Conservation (phyloP, 768 basidiomycete species). For the Xerocomellus amylosporus region DNA sequence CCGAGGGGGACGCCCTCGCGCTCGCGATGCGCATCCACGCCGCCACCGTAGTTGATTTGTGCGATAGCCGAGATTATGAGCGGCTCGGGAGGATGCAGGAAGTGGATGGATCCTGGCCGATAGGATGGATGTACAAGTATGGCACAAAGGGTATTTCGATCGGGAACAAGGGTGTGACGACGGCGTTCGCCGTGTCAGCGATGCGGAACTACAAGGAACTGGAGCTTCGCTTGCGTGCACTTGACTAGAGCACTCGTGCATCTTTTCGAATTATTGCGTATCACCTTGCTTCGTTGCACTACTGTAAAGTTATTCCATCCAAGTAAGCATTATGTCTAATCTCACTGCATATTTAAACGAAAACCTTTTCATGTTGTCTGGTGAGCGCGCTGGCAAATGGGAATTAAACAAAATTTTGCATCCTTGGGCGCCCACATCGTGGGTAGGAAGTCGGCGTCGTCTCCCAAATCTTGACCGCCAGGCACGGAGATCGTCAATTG, state of each 20-base stretch:
- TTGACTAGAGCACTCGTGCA: constrained; percentile 3
- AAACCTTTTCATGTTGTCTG: too few species aligned
- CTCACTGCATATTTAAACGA: too few species aligned
- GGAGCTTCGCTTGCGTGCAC: constrained; percentile 11
- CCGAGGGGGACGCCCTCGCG: constrained; percentile 18
- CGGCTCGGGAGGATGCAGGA: constrained; percentile 18
- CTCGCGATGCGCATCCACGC: constrained; percentile 21
- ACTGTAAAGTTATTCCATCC: too few species aligned
- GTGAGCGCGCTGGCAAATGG: too few species aligned
- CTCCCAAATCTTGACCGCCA: too few species aligned
- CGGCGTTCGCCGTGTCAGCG: constrained; percentile 19
- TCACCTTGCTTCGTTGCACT: too few species aligned
- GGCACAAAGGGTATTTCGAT: background rate
- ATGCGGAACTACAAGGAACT: constrained; percentile 12
- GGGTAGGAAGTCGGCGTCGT: too few species aligned
- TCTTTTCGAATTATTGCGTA: background rate
- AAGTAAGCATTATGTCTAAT: too few species aligned
- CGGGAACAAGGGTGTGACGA: constrained; percentile 22
- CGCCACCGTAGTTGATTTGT: constrained; percentile 7
- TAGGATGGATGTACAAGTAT: constrained; percentile 21
- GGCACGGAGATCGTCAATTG: too few species aligned
- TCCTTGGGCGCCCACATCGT: too few species aligned
- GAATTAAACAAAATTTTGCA: too few species aligned
- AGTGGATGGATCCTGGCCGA: constrained; percentile 21
- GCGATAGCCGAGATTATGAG: constrained; percentile 16